Base-by-base conservation (phyloP, 495 filamentous ascomycete species). In the Collariella sp. region DNA sequence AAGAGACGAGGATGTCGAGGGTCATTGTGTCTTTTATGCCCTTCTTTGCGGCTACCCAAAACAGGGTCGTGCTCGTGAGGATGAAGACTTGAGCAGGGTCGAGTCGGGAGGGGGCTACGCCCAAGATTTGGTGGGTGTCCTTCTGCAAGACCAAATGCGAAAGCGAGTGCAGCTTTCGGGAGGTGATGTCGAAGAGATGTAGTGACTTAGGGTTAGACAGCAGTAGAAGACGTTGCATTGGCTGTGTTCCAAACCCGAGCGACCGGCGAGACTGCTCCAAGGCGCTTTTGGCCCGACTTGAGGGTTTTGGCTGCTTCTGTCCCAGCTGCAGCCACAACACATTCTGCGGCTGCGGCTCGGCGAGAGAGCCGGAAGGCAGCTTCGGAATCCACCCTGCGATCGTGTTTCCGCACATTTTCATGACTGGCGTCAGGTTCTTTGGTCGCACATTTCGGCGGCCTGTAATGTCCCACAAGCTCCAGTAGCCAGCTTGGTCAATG, bases 381-480 rank as follows among this genome's bases (percentile, higher is more conserved):
- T 45, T 49, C 20, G 59, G 31, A 10, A 62, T 55, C 7, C 18
- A 51, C 11, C 67, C 65, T 15, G 34, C 38, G 19, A 50, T 13
- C 6, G 55, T 58, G 47, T 62, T 59, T 16, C 67, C 67, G 40
- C 64, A 62, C 39, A 62, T 57, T n/a, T n/a, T 60, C 45, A 60
- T 23, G 16, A 67, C 47, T 5, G 65, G 61, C 9, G 29, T 57
- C 36, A 61, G 49, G 29, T 54, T 66, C 39, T 73, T 67, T 1
- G 65, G 58, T 19, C 75, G 73, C 12, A 71, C 69, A 34, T 53
- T 34, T 41, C 56, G 50, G n/a, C 50, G 50, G 11, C 56, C 64
- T 11, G 23, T 49, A 19, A 94, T 67, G 52, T 89, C 79, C 83
- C 85, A 94, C 4, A 94, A 65, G 59, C 71, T 83, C 91, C 91